These are phyloP conservation scores for Lithospermum erythrorhizon DNA, from an alignment of 257 asterid species.

Conservation along the genomic window DNA sequence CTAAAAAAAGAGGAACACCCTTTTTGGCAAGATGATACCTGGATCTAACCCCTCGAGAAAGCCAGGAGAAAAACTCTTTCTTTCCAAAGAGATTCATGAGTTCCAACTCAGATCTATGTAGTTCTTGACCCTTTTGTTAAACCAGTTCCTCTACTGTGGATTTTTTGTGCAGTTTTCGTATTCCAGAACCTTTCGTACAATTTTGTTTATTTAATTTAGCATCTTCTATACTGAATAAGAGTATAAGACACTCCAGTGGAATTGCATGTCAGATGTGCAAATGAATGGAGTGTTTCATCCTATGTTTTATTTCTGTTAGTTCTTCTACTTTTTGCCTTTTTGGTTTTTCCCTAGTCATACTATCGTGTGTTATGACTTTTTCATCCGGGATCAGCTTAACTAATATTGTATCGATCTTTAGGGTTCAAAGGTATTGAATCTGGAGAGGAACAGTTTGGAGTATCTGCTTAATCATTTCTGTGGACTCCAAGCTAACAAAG, in stretches of 20 bases:
- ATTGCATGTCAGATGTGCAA: background rate
- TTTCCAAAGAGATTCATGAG: too few species aligned
- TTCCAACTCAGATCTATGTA: too few species aligned
- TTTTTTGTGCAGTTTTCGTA: background rate
- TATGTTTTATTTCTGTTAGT: background rate
- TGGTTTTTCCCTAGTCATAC: background rate
- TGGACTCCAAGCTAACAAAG: constrained; percentile 86
- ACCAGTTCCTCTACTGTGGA: too few species aligned
- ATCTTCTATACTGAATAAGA: too few species aligned
- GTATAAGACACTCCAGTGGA: background rate
- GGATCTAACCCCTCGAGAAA: too few species aligned
- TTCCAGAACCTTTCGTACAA: background rate
- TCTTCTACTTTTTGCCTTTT: background rate
- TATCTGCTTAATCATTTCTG: constrained; percentile 71
- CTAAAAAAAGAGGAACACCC: too few species aligned
- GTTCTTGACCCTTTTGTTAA: too few species aligned
- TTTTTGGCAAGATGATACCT: too few species aligned
- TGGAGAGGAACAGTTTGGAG: constrained; percentile 88
- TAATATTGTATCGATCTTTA: constrained; percentile 22
- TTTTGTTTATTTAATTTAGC: too few species aligned
- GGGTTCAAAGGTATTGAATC: constrained; percentile 89
- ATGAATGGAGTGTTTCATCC: background rate
- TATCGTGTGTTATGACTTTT: background rate
- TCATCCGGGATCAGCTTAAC: constrained; percentile 11
- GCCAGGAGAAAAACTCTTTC: too few species aligned